Percentiles rank a stretch among this genome's conserved stretches.
Evolutionary conservation across 2,329 filamentous ascomycete genomes (phyloP).

Genomic region (Fusarium tricinctum): DNA sequence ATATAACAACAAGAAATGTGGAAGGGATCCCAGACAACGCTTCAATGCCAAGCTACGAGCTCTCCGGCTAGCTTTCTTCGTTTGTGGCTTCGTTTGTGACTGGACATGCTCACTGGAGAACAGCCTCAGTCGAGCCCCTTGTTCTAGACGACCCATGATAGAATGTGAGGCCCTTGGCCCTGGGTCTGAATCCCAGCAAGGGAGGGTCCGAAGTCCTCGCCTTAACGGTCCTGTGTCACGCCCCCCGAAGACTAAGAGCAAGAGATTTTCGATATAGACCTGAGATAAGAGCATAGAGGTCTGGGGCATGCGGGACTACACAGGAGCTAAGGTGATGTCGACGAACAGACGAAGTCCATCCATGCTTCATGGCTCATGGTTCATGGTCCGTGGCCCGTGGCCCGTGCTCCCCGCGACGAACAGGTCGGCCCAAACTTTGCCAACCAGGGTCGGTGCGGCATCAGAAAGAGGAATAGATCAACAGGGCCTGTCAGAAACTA

Average conservation of each 20-base stretch:
- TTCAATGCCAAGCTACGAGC: conserved; percentile 42
- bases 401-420: conserved; percentile 30
- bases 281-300: conserved; percentile 43
- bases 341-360: conserved; percentile 16
- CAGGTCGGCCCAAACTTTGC: conserved; percentile 34
- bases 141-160: conserved; percentile 38
- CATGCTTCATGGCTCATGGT: conserved; percentile 6
- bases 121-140: conserved; percentile 42
- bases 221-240: conserved; percentile 34
- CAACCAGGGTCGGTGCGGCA: conserved; percentile 36
- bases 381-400: background rate
- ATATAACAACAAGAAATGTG: conserved; percentile 47
- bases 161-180: conserved; percentile 34
- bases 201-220: conserved; percentile 27
- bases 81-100: conserved; percentile 31
- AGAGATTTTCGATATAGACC: conserved; percentile 43
- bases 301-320: conserved; percentile 19
- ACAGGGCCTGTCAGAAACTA: conserved; percentile 41
- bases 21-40: conserved; percentile 46
- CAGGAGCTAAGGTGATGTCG: conserved; percentile 34
- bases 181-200: conserved; percentile 29
- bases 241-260: conserved; percentile 34
- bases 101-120: conserved; percentile 36
- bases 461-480: conserved; percentile 46
- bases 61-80: conserved; percentile 40